A percentile compares a stretch with the other conserved stretches of the same genome.
These are phyloP conservation scores for Geotrichum reessii DNA, from an alignment of 1,139 yeast genomes.

Conservation along the genomic window DNA sequence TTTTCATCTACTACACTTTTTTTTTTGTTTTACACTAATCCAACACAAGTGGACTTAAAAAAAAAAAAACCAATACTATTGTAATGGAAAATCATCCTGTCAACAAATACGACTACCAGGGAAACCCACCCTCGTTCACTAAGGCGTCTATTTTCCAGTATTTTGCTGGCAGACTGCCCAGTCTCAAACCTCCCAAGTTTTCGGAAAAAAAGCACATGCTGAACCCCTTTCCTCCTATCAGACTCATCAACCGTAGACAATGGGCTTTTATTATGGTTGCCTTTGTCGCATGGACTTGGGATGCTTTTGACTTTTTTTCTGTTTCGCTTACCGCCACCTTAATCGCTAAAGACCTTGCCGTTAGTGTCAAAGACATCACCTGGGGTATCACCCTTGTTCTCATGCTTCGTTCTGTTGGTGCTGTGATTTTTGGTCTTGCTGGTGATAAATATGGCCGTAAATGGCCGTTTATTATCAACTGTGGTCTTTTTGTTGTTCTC, in stretches of 20 bases:
- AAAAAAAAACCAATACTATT: not conserved
- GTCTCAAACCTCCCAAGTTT: conserved; percentile 40
- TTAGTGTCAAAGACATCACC: conserved; percentile 50
- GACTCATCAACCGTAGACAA: conserved; percentile 43
- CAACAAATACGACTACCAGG: conserved; percentile 6
- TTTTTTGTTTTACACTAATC: too few species aligned
- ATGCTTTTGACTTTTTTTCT: conserved; percentile 71
- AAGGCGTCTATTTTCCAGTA: conserved; percentile 35
- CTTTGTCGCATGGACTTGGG: conserved; percentile 71
- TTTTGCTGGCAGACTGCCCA: conserved; percentile 40
- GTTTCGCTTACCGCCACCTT: conserved; percentile 55
- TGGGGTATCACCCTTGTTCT: conserved; percentile 80
- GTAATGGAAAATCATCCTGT: not conserved
- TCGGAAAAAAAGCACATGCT: conserved; percentile 30
- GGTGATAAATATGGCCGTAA: conserved; percentile 70
- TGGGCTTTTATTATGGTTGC: conserved; percentile 62
- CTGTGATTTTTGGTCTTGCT: conserved; percentile 58
- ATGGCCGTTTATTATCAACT: conserved; percentile 57
- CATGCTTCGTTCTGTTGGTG: conserved; percentile 77
- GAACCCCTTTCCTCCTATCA: conserved; percentile 53
- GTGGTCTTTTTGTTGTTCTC: conserved; percentile 48
- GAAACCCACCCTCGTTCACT: conserved; percentile 15
- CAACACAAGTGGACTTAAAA: too few species aligned
- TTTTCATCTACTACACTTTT: not conserved
- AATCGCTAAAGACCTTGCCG: conserved; percentile 51